phyloP scores from a whole-genome alignment of 495 filamentous ascomycete species.

The Elaphomyces granulatus region DNA sequence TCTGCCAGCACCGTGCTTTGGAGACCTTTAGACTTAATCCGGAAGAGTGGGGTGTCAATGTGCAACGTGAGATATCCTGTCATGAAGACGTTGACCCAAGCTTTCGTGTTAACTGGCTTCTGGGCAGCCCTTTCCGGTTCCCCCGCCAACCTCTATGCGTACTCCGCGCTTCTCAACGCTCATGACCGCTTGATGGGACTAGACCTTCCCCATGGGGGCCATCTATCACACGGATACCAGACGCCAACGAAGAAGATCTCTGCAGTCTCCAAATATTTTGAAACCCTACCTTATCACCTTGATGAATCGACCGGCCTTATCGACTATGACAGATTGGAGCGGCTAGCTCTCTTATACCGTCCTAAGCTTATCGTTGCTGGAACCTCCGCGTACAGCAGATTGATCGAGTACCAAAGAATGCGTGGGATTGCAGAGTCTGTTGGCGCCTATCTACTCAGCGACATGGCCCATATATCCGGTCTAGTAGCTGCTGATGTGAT shows the following conservation, averaged over 20 bases:
- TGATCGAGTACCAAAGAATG: conserved; percentile 96
- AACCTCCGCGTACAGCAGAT: conserved; percentile 95
- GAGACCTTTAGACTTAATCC: conserved; percentile 78
- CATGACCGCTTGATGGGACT: conserved; percentile 96
- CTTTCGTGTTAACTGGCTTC: background rate
- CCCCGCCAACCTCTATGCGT: conserved; percentile 95
- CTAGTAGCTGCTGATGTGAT: conserved; percentile 88
- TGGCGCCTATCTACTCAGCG: conserved; percentile 86
- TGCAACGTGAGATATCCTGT: conserved; percentile 59
- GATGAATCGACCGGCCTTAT: conserved; percentile 89
- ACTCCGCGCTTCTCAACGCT: conserved; percentile 95
- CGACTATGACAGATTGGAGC: conserved; percentile 87
- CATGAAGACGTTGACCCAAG: background rate
- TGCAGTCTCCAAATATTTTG: conserved; percentile 86
- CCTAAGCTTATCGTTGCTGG: conserved; percentile 93
- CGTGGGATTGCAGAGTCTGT: conserved; percentile 90
- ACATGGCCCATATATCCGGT: conserved; percentile 99
- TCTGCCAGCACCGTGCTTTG: conserved; percentile 90
- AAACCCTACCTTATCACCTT: conserved; percentile 87
- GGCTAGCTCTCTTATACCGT: conserved; percentile 85
- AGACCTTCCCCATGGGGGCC: conserved; percentile 93
- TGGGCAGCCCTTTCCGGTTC: conserved; percentile 21
- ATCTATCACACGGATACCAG: conserved; percentile 97
- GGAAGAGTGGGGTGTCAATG: conserved; percentile 96
- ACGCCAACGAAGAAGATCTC: conserved; percentile 87